phyloP scores from a whole-genome alignment of 495 filamentous ascomycete species.

The Talaromyces borbonicus region DNA sequence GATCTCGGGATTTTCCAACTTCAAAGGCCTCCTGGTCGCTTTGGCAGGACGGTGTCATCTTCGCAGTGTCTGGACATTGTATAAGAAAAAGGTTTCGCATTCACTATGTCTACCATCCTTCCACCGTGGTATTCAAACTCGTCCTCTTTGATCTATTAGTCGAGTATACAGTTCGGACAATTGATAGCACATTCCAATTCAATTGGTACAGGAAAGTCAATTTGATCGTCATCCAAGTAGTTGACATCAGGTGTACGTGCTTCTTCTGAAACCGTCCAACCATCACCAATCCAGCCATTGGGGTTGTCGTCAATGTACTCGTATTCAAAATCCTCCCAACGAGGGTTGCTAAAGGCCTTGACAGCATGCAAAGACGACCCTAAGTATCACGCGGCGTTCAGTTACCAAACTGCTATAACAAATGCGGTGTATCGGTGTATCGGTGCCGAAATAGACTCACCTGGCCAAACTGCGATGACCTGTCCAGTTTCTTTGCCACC shows the following conservation, averaged over 20 bases:
- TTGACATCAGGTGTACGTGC: slow-evolving; percentile 23
- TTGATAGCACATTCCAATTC: too few relatives aligned
- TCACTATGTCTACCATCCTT: too few relatives aligned
- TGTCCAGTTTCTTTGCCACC: slow-evolving; percentile 25
- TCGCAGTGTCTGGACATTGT: too few relatives aligned
- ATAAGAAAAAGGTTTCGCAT: too few relatives aligned
- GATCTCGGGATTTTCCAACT: too few relatives aligned
- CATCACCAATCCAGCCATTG: slow-evolving; percentile 32
- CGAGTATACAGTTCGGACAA: too few relatives aligned
- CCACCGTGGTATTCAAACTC: too few relatives aligned
- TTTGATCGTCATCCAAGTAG: slow-evolving; percentile 30
- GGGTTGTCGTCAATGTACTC: slow-evolving; percentile 28
- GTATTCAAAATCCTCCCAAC: slow-evolving; percentile 36
- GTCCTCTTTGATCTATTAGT: too few relatives aligned
- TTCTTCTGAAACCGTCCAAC: slow-evolving; percentile 33
- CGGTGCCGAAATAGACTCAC: slow-evolving; percentile 17
- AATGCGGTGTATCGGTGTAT: too few relatives aligned
- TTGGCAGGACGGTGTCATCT: too few relatives aligned
- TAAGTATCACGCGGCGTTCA: slow-evolving; percentile 4
- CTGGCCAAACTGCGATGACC: slow-evolving; percentile 33
- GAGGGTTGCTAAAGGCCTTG: slow-evolving; percentile 23
- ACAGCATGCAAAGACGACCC: slow-evolving; percentile 33
- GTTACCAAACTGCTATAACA: neutral
- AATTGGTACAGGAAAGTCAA: slow-evolving; percentile 23
- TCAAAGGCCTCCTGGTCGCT: too few relatives aligned